Evolutionary conservation across 768 basidiomycete genomes (phyloP), one percentile per base, ranked within the genome.

Genomic region (Macrolepiota fuliginosa): DNA sequence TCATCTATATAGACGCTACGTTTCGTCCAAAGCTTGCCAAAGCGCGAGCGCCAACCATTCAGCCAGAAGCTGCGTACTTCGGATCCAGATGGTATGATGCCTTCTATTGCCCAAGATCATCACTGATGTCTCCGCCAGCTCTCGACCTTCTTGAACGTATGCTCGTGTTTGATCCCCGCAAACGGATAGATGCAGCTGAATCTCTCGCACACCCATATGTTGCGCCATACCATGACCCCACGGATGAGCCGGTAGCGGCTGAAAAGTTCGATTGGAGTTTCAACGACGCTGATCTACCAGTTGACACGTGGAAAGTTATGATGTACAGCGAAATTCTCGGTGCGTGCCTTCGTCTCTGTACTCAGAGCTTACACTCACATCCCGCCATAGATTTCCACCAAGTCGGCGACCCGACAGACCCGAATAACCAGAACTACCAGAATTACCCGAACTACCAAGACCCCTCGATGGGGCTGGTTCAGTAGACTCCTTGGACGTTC

Each of bases 291-390:
- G 97, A 99, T 73, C 81, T 99, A 49, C 97, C 97, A 0, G 92
- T 98, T 11, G 97, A 99, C 70, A 96, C 94, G 1, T 99, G 97
- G 97, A 98, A 98, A 77, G 96, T 97, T 71, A 99, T 99, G 97
- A 99, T 99, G 96, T 98, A 98, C 80, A 91, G 89, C 68, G 96
- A 99, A 76, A 98, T 98, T 65, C 81, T 98, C 12, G 94, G 95
- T 94, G 69, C 64, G 89, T 60, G 24, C 9, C n/a, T 39, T n/a
- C 42, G 12, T 29, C 11, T 32, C 29, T 27, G 29, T 11, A 29
- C 55, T 50, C 24, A 19, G 29, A 32, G 17, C 35, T 61, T 25
- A 63, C 25, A 19, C 46, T 47, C 0, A 29, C 13, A 45, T 37
- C 52, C 19, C 17, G 47, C 15, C 46, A 39, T 32, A 92, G 91